Conservation (phyloP, 2,329 filamentous ascomycete species). For the Penicillium thymicola region DNA sequence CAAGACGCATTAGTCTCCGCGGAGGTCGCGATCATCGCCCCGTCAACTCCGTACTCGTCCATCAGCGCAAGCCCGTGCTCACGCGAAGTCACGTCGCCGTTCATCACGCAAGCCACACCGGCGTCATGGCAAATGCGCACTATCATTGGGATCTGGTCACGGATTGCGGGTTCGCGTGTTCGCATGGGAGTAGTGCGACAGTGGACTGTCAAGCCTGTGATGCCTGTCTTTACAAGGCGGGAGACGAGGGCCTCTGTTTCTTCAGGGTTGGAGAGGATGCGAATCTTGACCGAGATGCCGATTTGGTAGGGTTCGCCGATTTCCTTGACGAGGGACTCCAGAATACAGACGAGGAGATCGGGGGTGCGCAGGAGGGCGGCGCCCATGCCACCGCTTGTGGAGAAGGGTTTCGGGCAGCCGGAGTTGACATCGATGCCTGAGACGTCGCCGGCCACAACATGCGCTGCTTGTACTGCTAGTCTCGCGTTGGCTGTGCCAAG, state of each 20-base stretch:
- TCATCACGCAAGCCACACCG: slow-evolving; percentile 91
- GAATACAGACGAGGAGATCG: slow-evolving; percentile 76
- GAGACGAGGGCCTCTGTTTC: slow-evolving; percentile 75
- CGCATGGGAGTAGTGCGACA: slow-evolving; percentile 97
- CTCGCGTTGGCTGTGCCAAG: slow-evolving; percentile 83
- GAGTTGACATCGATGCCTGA: slow-evolving; percentile 95
- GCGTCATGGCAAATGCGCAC: slow-evolving; percentile 73
- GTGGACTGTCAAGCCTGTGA: slow-evolving; percentile 88
- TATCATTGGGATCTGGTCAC: slow-evolving; percentile 82
- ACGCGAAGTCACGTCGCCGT: slow-evolving; percentile 79
- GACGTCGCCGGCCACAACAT: slow-evolving; percentile 80
- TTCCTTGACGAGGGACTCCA: slow-evolving; percentile 75
- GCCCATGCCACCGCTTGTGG: slow-evolving; percentile 90
- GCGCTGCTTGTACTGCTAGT: slow-evolving; percentile 77
- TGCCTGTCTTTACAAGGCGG: slow-evolving; percentile 78
- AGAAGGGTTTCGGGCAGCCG: slow-evolving; percentile 97
- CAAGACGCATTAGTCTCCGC: slow-evolving; percentile 90
- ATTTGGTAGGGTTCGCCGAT: slow-evolving; percentile 77
- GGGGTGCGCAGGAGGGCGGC: slow-evolving; percentile 83
- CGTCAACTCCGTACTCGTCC: slow-evolving; percentile 78
- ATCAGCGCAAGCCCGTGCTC: slow-evolving; percentile 71
- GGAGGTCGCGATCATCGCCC: slow-evolving; percentile 93
- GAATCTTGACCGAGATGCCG: slow-evolving; percentile 95
- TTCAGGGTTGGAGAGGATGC: slow-evolving; percentile 73
- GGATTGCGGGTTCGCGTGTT: slow-evolving; percentile 80